phyloP scores from a whole-genome alignment of 139 green algal species.

The Spirogloea muscicola region DNA sequence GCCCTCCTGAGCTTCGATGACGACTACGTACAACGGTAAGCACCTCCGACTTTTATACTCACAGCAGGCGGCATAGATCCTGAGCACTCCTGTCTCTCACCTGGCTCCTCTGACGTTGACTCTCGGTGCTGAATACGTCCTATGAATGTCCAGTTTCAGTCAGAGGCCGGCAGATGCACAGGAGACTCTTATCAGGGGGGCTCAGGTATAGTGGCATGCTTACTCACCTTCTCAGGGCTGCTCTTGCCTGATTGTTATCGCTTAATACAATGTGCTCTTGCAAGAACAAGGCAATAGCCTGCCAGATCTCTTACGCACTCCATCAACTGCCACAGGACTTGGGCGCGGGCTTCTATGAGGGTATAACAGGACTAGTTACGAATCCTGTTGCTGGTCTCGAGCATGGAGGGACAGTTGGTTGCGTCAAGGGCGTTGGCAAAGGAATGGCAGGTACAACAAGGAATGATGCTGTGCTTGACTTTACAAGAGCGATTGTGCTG shows the following conservation, averaged over 20 bases:
- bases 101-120: neutral
- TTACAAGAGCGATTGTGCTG: neutral
- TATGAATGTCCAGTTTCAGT: conserved; percentile 20
- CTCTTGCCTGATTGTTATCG: no score
- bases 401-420: conserved; percentile 43
- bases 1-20: conserved; percentile 58
- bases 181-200: conserved; percentile 14
- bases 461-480: conserved; percentile 42
- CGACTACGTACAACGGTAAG: conserved; percentile 54
- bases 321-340: conserved; percentile 37
- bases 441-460: conserved; percentile 50
- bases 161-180: conserved; percentile 3
- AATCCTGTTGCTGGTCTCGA: conserved; percentile 51
- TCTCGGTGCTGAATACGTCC: neutral
- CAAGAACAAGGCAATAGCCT: no score
- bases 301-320: neutral
- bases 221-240: neutral
- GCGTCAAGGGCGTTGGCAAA: conserved; percentile 49
- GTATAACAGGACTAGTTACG: conserved; percentile 55
- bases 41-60: neutral
- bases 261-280: no score
- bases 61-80: neutral
- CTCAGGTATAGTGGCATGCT: conserved; percentile 15
- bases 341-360: conserved; percentile 54
- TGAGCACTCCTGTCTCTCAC: neutral